Conservation (phyloP, 179 eudicot genomes). For the Silene noctiflora region DNA sequence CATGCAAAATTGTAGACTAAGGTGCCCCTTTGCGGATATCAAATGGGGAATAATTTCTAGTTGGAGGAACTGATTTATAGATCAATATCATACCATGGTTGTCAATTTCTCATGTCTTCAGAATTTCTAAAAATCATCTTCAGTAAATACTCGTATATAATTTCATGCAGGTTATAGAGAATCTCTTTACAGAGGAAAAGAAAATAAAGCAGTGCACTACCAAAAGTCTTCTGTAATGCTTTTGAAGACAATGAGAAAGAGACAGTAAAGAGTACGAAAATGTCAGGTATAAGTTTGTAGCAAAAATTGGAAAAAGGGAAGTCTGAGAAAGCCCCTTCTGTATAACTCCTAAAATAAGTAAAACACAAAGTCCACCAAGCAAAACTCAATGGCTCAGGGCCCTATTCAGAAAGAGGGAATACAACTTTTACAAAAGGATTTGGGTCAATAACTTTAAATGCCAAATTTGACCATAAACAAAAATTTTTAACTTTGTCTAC, state of each 20-base stretch:
- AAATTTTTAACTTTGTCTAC: no score
- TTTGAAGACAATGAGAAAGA: not conserved
- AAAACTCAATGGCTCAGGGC: not conserved
- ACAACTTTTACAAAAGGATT: no score
- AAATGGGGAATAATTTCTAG: not conserved
- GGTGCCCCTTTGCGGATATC: not conserved
- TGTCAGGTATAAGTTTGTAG: not conserved
- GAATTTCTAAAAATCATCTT: not conserved
- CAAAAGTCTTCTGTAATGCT: not conserved
- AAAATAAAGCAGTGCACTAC: no score
- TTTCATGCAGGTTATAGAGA: no score
- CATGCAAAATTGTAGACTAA: not conserved
- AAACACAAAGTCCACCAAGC: not conserved
- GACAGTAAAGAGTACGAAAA: not conserved
- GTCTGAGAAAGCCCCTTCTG: not conserved
- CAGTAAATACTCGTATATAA: not conserved
- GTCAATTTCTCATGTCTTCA: not conserved
- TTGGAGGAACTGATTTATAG: not conserved
- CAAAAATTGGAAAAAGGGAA: not conserved
- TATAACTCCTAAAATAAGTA: not conserved
- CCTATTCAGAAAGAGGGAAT: not conserved
- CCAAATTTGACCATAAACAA: no score
- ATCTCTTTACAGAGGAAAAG: no score
- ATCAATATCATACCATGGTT: not conserved
- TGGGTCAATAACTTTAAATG: not conserved